phyloP scores from a whole-genome alignment of 306 rosid species.

The Citrullus amarus region DNA sequence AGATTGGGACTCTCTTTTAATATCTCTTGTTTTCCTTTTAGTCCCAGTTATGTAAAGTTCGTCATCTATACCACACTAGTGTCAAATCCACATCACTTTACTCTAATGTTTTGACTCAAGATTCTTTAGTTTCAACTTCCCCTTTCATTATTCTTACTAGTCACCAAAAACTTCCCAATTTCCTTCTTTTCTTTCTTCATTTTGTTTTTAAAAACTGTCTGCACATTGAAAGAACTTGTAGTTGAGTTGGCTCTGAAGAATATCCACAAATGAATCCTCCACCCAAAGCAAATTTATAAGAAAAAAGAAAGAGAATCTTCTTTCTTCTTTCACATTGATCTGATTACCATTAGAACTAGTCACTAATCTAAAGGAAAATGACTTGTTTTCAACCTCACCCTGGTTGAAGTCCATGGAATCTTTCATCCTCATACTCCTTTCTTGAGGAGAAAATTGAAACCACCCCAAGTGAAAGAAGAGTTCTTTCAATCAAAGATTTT shows the following conservation, averaged over 20 bases:
- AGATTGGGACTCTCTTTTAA: not conserved
- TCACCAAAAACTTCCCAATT: not conserved
- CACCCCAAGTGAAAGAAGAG: not conserved
- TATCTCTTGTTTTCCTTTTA: not conserved
- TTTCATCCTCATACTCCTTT: not conserved
- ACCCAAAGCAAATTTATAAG: not conserved
- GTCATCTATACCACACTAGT: not conserved
- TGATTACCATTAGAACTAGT: not conserved
- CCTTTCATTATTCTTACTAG: not conserved
- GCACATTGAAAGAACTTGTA: not conserved
- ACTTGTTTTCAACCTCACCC: not conserved
- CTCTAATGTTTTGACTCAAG: not conserved
- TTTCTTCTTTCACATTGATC: not conserved
- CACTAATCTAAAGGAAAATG: not conserved
- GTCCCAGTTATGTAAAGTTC: not conserved
- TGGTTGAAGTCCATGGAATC: not conserved
- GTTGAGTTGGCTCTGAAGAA: not conserved
- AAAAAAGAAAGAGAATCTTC: not conserved
- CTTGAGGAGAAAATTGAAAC: not conserved
- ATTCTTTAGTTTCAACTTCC: not conserved
- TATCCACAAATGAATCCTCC: not conserved
- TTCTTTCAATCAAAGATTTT: not conserved
- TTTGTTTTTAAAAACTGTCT: not conserved
- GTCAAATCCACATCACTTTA: not conserved
- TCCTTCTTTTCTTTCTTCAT: not conserved